Percentiles rank a stretch among this genome's conserved stretches.
Evolutionary conservation across 192 early-diverging fungal genomes (phyloP).

Genomic region (Chytriomyces sp.): DNA sequence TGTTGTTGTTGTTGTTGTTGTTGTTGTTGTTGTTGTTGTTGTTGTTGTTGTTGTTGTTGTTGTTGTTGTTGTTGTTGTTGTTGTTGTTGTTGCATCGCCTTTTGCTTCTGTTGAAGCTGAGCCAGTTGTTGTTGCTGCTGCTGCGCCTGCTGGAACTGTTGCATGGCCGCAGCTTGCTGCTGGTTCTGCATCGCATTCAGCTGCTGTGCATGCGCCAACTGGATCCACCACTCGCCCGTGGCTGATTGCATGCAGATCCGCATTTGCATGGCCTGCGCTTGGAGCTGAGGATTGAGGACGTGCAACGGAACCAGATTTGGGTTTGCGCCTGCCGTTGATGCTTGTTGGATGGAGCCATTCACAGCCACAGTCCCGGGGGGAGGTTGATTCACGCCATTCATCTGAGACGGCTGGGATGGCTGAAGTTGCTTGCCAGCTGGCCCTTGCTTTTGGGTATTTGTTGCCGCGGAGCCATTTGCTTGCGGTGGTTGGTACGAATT

Average conservation of each 20-base stretch:
- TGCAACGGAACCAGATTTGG: neutral
- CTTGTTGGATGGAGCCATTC: neutral
- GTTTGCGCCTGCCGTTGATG: neutral
- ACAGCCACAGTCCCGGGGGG: neutral
- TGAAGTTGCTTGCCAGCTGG: slow-evolving; percentile 2
- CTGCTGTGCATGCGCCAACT: neutral
- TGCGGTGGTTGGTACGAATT: neutral
- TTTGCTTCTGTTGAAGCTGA: slow-evolving; percentile 7
- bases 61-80: neutral
- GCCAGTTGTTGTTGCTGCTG: slow-evolving; percentile 16
- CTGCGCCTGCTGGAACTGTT: neutral
- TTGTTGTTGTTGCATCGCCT: neutral
- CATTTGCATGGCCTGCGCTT: neutral
- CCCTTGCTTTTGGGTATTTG: neutral
- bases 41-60: slow-evolving; percentile 2
- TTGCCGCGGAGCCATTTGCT: slow-evolving; percentile 2
- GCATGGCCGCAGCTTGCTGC: slow-evolving; percentile 7
- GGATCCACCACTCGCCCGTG: neutral
- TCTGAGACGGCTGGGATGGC: neutral
- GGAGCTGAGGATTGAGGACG: neutral
- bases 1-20: neutral
- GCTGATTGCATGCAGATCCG: neutral
- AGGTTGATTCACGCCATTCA: neutral
- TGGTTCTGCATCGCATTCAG: neutral
- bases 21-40: slow-evolving; percentile 1